Base-by-base conservation (phyloP, 2,329 filamentous ascomycete species). In the Colletotrichum orbiculare region DNA sequence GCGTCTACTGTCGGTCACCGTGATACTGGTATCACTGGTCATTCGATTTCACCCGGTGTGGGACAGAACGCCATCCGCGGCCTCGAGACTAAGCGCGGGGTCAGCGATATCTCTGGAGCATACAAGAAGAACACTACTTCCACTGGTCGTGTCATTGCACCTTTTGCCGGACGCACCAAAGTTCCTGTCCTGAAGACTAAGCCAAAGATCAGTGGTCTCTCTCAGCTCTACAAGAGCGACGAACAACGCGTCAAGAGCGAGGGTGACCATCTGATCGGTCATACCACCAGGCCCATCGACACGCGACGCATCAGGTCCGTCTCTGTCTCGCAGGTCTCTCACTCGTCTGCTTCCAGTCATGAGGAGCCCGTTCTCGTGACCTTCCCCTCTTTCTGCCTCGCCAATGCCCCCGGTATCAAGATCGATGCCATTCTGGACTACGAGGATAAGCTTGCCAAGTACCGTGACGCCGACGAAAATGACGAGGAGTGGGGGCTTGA, bases 371-470 rank as follows among this genome's bases (percentile, higher is more conserved):
- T 49, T n/a, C 46, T 58, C 8, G 55, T 58, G 9, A 34, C 46
- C 6, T 58, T 58, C 38, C 55, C 55, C 2, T 43, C 55, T 9
- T 58, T 58, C 6, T 25, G 42, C 15, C 15, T 37, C 25, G 55
- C 55, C 8, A 33, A 33, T 4, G 15, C 15, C 10, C 8, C 13
- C 2, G 17, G 13, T 12, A 6, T 13, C 8, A 41, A 43, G 9
- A 43, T 58, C 11, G 38, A 50, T 11, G 13, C 34, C 3, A 37
- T 58, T 15, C 46, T 58, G 13, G 45, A 42, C 12, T 15, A 17
- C 7, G 55, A 58, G 33, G 37, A 13, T n/a, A 42, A 58, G 37
- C 55, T 58, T 8, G 46, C 55, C 4, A 35, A 17, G 25, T 58
- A 58, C 12, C 47, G 17, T 11, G 55, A 58, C n/a, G 17, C 13